Conservation (phyloP, 495 filamentous ascomycete species). For the Filosporella fistucella region DNA sequence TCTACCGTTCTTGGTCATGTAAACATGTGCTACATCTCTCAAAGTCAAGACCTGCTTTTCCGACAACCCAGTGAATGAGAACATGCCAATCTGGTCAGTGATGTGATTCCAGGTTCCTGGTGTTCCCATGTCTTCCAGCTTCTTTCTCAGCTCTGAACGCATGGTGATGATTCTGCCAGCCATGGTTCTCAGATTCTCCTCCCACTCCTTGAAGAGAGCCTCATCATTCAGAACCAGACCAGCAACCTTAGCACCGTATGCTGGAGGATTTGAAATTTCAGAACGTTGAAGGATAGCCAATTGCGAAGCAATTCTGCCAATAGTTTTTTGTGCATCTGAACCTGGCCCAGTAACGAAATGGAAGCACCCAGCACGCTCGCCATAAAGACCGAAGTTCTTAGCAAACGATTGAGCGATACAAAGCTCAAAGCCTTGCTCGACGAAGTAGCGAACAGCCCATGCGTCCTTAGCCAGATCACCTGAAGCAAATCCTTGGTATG, state of each 20-base stretch:
- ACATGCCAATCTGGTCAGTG: constrained; percentile 99
- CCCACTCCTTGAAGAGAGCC: constrained; percentile 85
- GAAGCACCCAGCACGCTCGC: constrained; percentile 93
- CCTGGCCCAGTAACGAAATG: constrained; percentile 82
- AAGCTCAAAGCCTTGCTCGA: constrained; percentile 92
- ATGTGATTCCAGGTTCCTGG: constrained; percentile 95
- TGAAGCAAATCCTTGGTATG: constrained; percentile 97
- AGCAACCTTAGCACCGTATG: constrained; percentile 89
- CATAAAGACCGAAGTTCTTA: constrained; percentile 99
- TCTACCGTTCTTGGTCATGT: constrained; percentile 98
- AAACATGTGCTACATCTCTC: constrained; percentile 78
- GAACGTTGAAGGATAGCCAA: constrained; percentile 91
- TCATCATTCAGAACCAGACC: constrained; percentile 77
- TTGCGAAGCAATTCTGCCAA: constrained; percentile 72
- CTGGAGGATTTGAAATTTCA: constrained; percentile 94
- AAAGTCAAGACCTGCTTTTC: constrained; percentile 84
- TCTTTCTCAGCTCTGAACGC: constrained; percentile 67
- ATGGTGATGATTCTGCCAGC: constrained; percentile 88
- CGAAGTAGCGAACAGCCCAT: constrained; percentile 88
- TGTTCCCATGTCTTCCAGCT: constrained; percentile 76
- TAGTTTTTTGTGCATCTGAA: constrained; percentile 55
- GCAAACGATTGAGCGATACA: constrained; percentile 95
- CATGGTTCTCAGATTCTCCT: constrained; percentile 90
- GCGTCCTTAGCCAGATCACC: constrained; percentile 82
- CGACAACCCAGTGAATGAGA: constrained; percentile 88